phyloP scores from a whole-genome alignment of 208 protist species.

The Trypanosoma theileri region DNA sequence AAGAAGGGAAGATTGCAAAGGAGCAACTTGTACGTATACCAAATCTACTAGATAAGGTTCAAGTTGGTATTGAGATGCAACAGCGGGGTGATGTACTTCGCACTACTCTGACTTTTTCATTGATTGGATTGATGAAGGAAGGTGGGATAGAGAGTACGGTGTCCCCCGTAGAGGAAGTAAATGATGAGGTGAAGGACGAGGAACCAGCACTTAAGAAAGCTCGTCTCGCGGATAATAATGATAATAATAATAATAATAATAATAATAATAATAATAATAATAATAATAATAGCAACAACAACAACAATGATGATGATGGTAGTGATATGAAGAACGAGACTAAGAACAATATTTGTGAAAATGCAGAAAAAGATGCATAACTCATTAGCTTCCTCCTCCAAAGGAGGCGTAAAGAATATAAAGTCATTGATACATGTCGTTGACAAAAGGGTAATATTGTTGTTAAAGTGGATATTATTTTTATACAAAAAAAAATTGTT shows the following conservation, averaged over 20 bases:
- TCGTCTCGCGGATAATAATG: neutral
- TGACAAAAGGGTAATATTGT: neutral
- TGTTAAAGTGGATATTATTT: too few species aligned
- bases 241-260: too few species aligned
- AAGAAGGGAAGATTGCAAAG: conserved; percentile 81
- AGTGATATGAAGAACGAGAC: conserved; percentile 14
- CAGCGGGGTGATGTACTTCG: conserved; percentile 74
- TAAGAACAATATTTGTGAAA: too few species aligned
- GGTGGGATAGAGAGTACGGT: conserved; percentile 42
- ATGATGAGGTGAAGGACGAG: conserved; percentile 30
- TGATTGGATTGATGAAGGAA: conserved; percentile 69
- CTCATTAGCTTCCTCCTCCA: too few species aligned
- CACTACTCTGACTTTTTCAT: conserved; percentile 66
- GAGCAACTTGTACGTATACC: conserved; percentile 68
- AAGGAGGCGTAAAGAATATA: conserved; percentile 2
- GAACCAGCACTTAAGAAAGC: conserved; percentile 5
- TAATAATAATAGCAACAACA: too few species aligned
- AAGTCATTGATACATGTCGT: neutral
- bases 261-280: neutral
- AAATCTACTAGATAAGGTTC: conserved; percentile 75
- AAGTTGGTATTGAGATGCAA: conserved; percentile 72
- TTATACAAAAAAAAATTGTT: too few species aligned
- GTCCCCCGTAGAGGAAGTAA: conserved; percentile 41
- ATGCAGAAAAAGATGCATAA: too few species aligned
- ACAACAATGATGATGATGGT: conserved; percentile 7